Evolutionary conservation across 208 protist species (phyloP).

Genomic region (Wallacemonas sp.): DNA sequence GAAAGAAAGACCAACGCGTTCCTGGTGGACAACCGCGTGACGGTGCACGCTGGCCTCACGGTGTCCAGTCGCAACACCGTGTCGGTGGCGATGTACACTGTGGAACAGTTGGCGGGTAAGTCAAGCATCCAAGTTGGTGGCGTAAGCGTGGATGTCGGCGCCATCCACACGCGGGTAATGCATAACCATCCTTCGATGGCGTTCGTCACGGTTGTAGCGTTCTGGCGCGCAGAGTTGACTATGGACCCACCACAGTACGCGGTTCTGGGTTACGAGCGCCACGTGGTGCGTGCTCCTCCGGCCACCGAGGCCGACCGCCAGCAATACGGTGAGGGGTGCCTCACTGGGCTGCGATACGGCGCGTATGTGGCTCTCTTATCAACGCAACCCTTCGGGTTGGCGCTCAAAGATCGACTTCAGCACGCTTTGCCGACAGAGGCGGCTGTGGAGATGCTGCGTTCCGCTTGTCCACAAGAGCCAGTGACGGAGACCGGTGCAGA

Average conservation of each 20-base stretch:
- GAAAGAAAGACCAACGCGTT: conserved; percentile 14
- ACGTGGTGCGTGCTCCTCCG: conserved; percentile 11
- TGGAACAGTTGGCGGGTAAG: neutral
- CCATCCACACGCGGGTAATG: neutral
- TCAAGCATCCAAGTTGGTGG: conserved; percentile 7
- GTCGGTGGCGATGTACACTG: neutral
- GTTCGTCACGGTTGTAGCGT: conserved; percentile 4
- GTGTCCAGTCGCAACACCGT: conserved; percentile 3
- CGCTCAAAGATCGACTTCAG: neutral
- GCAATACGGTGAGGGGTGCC: conserved; percentile 23
- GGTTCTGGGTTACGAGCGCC: conserved; percentile 7
- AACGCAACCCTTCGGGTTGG: neutral
- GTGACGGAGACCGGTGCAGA: too few species aligned
- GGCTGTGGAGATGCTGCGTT: too few species aligned
- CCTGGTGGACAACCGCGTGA: neutral
- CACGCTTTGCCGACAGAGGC: neutral
- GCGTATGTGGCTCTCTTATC: conserved; percentile 9
- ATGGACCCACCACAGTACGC: conserved; percentile 29
- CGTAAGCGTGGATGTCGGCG: conserved; percentile 3
- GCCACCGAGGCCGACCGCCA: conserved; percentile 14
- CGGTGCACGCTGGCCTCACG: conserved; percentile 2
- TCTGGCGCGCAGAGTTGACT: conserved; percentile 26
- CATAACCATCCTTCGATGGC: too few species aligned
- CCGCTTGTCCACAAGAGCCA: too few species aligned
- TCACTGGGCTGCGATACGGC: conserved; percentile 27